Evolutionary conservation across 441 rosid genomes (phyloP), one percentile per base, ranked within the genome.

Genomic region (Syzygium malaccense): DNA sequence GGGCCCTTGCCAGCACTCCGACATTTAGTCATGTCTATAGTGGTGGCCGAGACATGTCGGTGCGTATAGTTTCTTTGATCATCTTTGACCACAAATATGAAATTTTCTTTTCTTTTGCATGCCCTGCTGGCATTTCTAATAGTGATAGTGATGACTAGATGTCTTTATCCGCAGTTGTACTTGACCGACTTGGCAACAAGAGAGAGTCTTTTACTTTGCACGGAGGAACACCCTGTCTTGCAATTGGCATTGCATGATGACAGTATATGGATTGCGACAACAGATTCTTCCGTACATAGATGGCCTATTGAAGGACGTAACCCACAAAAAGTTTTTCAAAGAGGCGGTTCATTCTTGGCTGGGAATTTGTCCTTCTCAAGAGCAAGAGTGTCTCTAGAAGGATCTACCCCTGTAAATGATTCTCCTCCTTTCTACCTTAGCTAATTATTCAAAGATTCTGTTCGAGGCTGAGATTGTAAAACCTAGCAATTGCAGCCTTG

Each of bases 1-100:
- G 99, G 99, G 97, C 99, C 68, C 99, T 98, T 93, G 99, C 98
- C 84, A 96, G 99, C 94, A 94, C 96, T 87, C 95, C 99, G 25
- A 91, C 99, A 23, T 96, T 98, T 92, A 95, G 93, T 94, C 99
- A 98, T 89, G 99, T 97, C 91, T 98, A 97, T 90, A 98, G 99
- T 87, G 99, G 99, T 79, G 99, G 99, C 89, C 95, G 99, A 94
- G 99, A 98, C 92, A 96, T 93, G 90, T 96, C 98, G 92, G 99
- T 98, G 89, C 96, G 99, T 95, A 85, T 71, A 88, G 66, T 89
- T 89, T 71, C 79, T 89, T 88, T 55, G 79, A 54, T 48, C 48
- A 64, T 62, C 89, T 56, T 48, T 66, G 45, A 75, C 45, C 25
- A 4, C 49, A 60, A 83, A 84, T 30, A 49, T 41, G 83, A 75